Evolutionary conservation across 169 alveolate genomes (phyloP), one percentile per base, ranked within the genome.

Genomic region (Cyclospora cayetanensis): DNA sequence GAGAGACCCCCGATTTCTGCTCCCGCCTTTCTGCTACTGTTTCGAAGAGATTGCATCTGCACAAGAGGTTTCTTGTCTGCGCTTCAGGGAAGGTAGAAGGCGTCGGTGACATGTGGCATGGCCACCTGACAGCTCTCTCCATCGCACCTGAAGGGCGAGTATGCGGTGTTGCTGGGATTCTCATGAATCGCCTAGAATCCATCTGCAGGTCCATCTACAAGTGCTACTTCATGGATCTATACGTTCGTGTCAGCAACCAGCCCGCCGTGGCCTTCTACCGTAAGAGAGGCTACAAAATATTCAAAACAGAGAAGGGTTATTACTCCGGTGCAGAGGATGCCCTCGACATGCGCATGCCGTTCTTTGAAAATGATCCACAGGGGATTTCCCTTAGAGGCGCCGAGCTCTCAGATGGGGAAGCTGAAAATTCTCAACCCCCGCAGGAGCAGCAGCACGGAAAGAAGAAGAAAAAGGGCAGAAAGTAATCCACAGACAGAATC

Each of bases 71-170:
- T 31, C 37, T 66, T 66, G 9, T 77, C 18, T 39, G 12, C 5
- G 34, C 4, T 76, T 4, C 93, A 90, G 93, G 90, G 41, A 94
- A 94, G 12, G 99, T 97, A 12, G 99, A 98, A 90, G 99, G 99
- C 53, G 94, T 89, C 18, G 97, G 96, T 35, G 93, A 92, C 42
- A 96, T 96, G 92, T 98, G 99, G 99, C 99, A 98, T 93, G 99
- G 99, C 15, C 99, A 97, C 94, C 98, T 97, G 52, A 96, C 99
- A 72, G 99, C 99, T 12, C 97, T 98, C 27, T 97, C 99, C 35
- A 99, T 98, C 1, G 99, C 99, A 15, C 99, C 98, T 0, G 97
- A 97, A 83, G 97, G 95, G 80, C 94, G 99, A 91, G 94, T 96
- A 85, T 94, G 96, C 91, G 99, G 99, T n/a, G 94, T 98, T 37